Percentiles rank a stretch among this genome's conserved stretches.
Evolutionary conservation across 768 basidiomycete species (phyloP).

Genomic region (Lyophyllum decastes): DNA sequence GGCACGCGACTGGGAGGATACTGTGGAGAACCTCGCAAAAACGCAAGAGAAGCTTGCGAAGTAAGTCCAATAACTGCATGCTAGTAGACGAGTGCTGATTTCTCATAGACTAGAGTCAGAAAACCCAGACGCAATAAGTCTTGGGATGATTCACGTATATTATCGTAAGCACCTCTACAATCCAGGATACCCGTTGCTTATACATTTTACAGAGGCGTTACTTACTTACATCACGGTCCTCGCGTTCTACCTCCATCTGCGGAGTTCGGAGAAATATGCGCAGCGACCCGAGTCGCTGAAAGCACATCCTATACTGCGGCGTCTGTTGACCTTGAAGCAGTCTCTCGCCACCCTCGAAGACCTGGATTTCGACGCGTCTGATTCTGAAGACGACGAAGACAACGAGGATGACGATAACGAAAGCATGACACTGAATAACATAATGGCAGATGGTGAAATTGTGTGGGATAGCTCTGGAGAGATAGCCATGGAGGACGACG

Average conservation of each 20-base stretch:
- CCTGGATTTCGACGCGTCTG: conserved; percentile 61
- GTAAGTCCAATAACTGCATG: conserved; percentile 36
- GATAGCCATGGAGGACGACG: conserved; percentile 34
- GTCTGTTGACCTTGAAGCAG: conserved; percentile 83
- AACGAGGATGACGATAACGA: conserved; percentile 41
- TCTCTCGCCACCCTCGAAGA: conserved; percentile 80
- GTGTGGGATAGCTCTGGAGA: conserved; percentile 44
- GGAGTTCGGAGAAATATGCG: conserved; percentile 65
- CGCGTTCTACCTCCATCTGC: conserved; percentile 91
- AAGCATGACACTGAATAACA: conserved; percentile 35
- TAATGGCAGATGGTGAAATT: conserved; percentile 39
- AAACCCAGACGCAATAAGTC: conserved; percentile 51
- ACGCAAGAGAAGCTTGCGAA: conserved; percentile 53
- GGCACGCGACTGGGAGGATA: conserved; percentile 83
- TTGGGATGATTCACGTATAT: conserved; percentile 81
- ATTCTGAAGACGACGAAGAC: conserved; percentile 48
- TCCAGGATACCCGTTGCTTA: neutral
- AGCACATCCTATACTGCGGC: conserved; percentile 69
- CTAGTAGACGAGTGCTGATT: neutral
- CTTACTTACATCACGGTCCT: conserved; percentile 89
- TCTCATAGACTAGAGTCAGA: conserved; percentile 47
- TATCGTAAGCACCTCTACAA: conserved; percentile 65
- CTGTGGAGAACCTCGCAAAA: conserved; percentile 51
- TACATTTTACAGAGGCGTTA: conserved; percentile 66
- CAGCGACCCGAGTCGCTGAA: conserved; percentile 63